Evolutionary conservation across 2,329 filamentous ascomycete species (phyloP).

Genomic region (Zopfia rhizophila): DNA sequence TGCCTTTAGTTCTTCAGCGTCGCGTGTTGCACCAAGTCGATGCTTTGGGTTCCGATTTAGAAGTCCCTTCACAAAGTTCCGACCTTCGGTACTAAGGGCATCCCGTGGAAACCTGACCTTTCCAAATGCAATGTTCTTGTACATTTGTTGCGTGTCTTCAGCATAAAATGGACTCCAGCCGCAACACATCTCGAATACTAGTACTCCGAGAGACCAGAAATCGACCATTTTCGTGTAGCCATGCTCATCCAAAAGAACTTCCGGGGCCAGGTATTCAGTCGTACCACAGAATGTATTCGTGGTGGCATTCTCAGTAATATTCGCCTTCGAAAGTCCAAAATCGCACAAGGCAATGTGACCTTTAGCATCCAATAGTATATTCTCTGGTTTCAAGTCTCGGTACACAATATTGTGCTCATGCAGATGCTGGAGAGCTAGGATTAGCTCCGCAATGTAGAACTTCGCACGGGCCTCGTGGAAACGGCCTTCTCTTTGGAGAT

Average conservation of each 20-base stretch:
- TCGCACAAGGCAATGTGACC: constrained; percentile 98
- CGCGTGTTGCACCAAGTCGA: constrained; percentile 86
- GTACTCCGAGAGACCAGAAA: constrained; percentile 97
- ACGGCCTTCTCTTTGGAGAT: constrained; percentile 94
- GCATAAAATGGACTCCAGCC: constrained; percentile 99
- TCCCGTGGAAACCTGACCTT: constrained; percentile 97
- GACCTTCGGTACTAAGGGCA: constrained; percentile 90
- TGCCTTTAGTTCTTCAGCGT: constrained; percentile 92
- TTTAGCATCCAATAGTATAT: constrained; percentile 95
- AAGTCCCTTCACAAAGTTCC: constrained; percentile 97
- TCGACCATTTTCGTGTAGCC: constrained; percentile 99
- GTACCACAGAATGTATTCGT: constrained; percentile 99
- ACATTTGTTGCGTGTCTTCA: constrained; percentile 99
- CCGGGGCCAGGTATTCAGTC: constrained; percentile 95
- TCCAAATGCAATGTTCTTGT: constrained; percentile 99
- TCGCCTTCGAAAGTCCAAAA: constrained; percentile 97
- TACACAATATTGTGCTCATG: constrained; percentile 99
- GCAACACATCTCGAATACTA: constrained; percentile 99
- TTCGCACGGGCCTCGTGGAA: constrained; percentile 96
- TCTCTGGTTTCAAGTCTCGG: constrained; percentile 96
- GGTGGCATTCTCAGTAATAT: constrained; percentile 94
- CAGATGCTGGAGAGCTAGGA: constrained; percentile 91
- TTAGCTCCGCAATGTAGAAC: constrained; percentile 98
- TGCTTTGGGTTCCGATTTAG: constrained; percentile 98
- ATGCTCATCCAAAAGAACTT: constrained; percentile 93